Conservation (phyloP, 2,329 filamentous ascomycete species). For the Albophoma yamanashiensis region DNA sequence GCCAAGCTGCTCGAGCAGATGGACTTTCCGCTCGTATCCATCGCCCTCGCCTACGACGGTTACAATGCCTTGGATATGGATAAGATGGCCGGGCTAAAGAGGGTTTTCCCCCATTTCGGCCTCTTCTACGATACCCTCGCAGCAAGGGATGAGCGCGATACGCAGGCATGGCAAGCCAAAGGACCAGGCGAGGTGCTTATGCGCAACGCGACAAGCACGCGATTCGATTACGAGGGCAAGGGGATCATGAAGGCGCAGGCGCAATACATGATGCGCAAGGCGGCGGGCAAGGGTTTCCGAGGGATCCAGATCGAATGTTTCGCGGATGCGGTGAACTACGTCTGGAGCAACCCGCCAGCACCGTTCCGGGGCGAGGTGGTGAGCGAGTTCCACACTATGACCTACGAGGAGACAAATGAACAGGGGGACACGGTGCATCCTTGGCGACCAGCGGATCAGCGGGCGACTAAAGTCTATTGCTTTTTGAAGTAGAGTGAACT, state of each 20-base stretch:
- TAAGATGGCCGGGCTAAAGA: constrained; percentile 2
- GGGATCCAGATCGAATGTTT: constrained; percentile 15
- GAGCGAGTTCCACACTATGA: constrained; percentile 3
- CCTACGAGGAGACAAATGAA: constrained; percentile 4
- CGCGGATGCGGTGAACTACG: constrained; percentile 12
- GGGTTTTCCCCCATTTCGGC: not conserved
- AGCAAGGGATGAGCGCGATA: constrained; percentile 11
- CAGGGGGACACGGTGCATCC: constrained; percentile 3
- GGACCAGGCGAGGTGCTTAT: constrained; percentile 12
- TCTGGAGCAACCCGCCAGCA: constrained; percentile 14
- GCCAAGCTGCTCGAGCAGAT: constrained; percentile 16
- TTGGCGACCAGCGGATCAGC: constrained; percentile 5
- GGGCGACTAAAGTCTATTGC: constrained; percentile 6
- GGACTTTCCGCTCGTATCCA: constrained; percentile 19
- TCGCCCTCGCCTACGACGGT: constrained; percentile 18
- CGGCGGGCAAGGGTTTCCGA: constrained; percentile 10
- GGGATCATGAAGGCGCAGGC: constrained; percentile 14
- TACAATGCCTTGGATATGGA: constrained; percentile 6
- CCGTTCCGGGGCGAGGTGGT: constrained; percentile 11
- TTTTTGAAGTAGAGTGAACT: not conserved
- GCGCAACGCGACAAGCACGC: constrained; percentile 15
- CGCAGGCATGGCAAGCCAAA: constrained; percentile 12
- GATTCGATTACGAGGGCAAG: constrained; percentile 13
- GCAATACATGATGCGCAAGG: constrained; percentile 11
- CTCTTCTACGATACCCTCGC: not conserved